Evolutionary conservation across 1,139 yeast species (phyloP).

Genomic region (Nakaseomyces kungkrabaensis): DNA sequence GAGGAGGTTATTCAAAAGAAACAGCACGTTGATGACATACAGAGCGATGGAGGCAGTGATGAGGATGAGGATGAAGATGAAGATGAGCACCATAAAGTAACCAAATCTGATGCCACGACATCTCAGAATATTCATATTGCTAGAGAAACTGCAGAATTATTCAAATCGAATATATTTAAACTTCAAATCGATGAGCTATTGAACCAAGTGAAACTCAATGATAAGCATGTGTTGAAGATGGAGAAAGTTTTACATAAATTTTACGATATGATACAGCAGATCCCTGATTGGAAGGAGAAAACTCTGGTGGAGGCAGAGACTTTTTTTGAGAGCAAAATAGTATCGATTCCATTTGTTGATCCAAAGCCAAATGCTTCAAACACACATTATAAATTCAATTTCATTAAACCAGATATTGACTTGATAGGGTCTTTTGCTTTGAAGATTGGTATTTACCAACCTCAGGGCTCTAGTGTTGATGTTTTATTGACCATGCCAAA

Average conservation of each 20-base stretch:
- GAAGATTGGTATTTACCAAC: constrained; percentile 62
- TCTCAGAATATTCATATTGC: constrained; percentile 88
- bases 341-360: constrained; percentile 77
- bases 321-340: constrained; percentile 40
- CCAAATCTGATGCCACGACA: constrained; percentile 31
- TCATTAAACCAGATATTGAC: constrained; percentile 63
- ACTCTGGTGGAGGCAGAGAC: constrained; percentile 44
- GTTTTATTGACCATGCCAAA: constrained; percentile 75
- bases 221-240: constrained; percentile 51
- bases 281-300: constrained; percentile 46
- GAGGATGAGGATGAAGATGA: constrained; percentile 13
- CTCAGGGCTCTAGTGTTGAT: constrained; percentile 61
- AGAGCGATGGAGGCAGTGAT: constrained; percentile 4
- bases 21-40: neutral
- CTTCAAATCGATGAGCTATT: constrained; percentile 85
- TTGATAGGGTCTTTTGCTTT: constrained; percentile 85
- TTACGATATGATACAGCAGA: constrained; percentile 55
- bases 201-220: constrained; percentile 67
- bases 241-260: constrained; percentile 73
- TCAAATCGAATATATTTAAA: constrained; percentile 90
- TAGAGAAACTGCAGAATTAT: constrained; percentile 85
- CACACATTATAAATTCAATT: constrained; percentile 61
- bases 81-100: constrained; percentile 8
- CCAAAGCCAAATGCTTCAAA: constrained; percentile 60
- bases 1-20: constrained; percentile 2